These are phyloP conservation scores for Moricandia moricandioides DNA, from an alignment of 345 rosid species.

Conservation along the genomic window DNA sequence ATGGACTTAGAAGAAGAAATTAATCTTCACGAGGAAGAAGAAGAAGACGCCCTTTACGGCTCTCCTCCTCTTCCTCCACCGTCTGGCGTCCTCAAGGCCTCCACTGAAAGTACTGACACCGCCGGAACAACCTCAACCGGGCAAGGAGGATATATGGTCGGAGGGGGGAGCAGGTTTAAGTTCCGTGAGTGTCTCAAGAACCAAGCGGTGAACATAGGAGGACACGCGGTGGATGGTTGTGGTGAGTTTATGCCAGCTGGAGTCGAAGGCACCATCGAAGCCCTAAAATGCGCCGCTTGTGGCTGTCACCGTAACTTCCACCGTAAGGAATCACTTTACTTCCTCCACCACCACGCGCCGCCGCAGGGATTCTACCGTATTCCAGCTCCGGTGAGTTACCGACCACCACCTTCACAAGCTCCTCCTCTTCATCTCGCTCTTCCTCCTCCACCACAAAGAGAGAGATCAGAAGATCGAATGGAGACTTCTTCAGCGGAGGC, in stretches of 20 bases:
- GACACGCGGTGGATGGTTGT: slow-evolving; percentile 80
- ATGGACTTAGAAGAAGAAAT: slow-evolving; percentile 48
- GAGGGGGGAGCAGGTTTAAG: slow-evolving; percentile 30
- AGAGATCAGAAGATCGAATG: slow-evolving; percentile 40
- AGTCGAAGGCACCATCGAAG: slow-evolving; percentile 62
- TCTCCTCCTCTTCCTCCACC: slow-evolving; percentile 29
- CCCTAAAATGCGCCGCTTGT: slow-evolving; percentile 77
- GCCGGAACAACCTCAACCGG: slow-evolving; percentile 28
- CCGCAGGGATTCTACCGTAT: slow-evolving; percentile 48
- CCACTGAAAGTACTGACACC: slow-evolving; percentile 29
- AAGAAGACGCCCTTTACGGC: slow-evolving; percentile 43
- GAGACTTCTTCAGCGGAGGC: slow-evolving; percentile 42
- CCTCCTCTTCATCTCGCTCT: slow-evolving; percentile 42
- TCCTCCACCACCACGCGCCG: slow-evolving; percentile 39
- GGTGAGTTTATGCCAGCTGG: slow-evolving; percentile 80
- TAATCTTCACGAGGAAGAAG: slow-evolving; percentile 38
- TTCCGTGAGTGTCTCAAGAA: slow-evolving; percentile 77
- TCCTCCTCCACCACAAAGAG: slow-evolving; percentile 34
- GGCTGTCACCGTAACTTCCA: slow-evolving; percentile 84
- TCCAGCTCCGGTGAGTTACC: slow-evolving; percentile 40
- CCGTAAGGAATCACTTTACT: slow-evolving; percentile 51
- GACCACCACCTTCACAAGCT: slow-evolving; percentile 49
- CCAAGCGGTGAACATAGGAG: slow-evolving; percentile 74
- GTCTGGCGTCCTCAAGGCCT: slow-evolving; percentile 14
- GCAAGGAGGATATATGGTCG: slow-evolving; percentile 33